Base-by-base conservation (phyloP, 2,329 filamentous ascomycete species). In the Claviceps monticola region DNA sequence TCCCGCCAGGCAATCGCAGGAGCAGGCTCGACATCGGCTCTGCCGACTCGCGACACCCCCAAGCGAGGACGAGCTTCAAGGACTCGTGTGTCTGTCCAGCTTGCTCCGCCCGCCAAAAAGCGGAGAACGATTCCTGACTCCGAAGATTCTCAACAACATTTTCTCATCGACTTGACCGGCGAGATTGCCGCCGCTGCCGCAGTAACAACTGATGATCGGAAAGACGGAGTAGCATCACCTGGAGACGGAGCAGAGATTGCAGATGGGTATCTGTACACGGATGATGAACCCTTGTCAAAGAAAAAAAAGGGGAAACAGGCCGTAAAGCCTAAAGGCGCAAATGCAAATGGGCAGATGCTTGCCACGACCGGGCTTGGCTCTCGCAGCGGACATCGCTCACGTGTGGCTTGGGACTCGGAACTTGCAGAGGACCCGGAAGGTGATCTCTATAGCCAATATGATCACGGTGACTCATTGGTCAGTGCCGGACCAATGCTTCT, bases 161-260 rank as follows among this genome's bases (percentile, higher is more conserved):
- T 59, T 4, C 55, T 59, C 8, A 60, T 64, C 8, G 58, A 68
- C 9, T 59, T 65, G 55, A 64, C 66, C 51, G 58, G 59, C 5
- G 66, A 66, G 49, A 53, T 65, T 53, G 62, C 64, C 36, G 59
- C 57, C 3, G 61, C 52, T 2, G 55, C 50, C 16, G 59, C 51
- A 4, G 23, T 64, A 5, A 56, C 56, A 13, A 55, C 55, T 13
- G 36, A 56, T 37, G 9, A 50, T 2, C 56, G 55, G 1, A 53
- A 56, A 11, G 56, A 51, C 9, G 56, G 61, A 6, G 51, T 45
- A 42, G 9, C 19, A 11, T 43, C 41, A 43, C 17, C 17, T 3
- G 19, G 3, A 13, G 4, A 21, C 16, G 23, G 16, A 23, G 21
- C 2, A n/a, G 43, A 45, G 38, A 39, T 4, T 11, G 38, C 23